Evolutionary conservation across 2,329 filamentous ascomycete genomes (phyloP), one percentile per base, ranked within the genome.

Genomic region (Pseudofabraea citricarpa): DNA sequence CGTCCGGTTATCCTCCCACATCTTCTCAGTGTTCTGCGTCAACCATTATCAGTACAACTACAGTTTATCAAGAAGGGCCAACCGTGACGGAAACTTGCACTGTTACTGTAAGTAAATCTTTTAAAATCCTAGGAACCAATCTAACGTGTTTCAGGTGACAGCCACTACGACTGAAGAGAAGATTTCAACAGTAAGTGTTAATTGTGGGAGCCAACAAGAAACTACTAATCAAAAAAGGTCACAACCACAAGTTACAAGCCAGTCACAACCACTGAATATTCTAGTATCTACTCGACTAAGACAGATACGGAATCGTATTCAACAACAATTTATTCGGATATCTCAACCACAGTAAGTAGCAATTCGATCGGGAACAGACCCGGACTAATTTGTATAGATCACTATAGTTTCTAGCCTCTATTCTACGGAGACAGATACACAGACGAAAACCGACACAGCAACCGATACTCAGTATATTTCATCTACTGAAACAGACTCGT

Each of bases 391-490:
- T 18, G 37, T 27, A 15, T 19, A 15, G 7, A 18, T 29, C 13
- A 26, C 37, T 29, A 27, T 24, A n/a, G 19, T 18, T 18, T 29
- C 23, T 9, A 16, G 29, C 19, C 13, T 40, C 12, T 21, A 40
- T 16, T 41, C 39, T 21, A 54, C 46, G 15, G 32, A 43, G 7
- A 43, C 40, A 26, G 33, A 36, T 29, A 29, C n/a, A 12, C 16
- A 12, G 16, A 31, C 10, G 7, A 9, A 32, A 16, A 32, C 8
- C 19, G 29, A 32, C 29, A 32, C 13, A 3, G 29, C 8, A 13
- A 32, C 29, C 15, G 29, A 15, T 8, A 32, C 29, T 32, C 19
- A 13, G 12, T n/a, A n/a, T n/a, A n/a, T n/a, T n/a, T 32, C 18
- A 7, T 32, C 29, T 15, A 32, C 29, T 15, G n/a, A 32, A 32